phyloP scores from a whole-genome alignment of 2,329 filamentous ascomycete species.

The Diaporthe ilicicola region DNA sequence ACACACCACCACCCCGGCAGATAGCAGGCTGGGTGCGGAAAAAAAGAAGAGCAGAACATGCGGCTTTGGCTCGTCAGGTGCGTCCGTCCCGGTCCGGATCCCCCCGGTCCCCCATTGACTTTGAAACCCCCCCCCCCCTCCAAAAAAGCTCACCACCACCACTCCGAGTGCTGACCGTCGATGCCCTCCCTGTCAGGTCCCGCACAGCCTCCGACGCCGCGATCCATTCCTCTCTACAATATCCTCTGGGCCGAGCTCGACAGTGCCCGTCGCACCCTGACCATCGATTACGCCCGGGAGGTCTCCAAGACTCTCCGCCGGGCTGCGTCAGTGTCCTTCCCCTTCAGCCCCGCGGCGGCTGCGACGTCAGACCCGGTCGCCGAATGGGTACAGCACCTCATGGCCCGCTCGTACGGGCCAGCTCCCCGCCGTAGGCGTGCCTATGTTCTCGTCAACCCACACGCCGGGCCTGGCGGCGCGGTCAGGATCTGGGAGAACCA shows the following conservation, averaged over 20 bases:
- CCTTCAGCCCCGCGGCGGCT: conserved; percentile 2
- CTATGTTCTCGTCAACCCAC: conserved; percentile 90
- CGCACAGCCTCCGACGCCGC: conserved; percentile 34
- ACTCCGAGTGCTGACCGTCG: neutral
- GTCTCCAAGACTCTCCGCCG: conserved; percentile 67
- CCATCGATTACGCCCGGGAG: conserved; percentile 76
- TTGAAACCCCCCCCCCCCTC: neutral
- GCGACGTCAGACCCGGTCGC: conserved; percentile 53
- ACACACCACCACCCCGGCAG: too few species aligned
- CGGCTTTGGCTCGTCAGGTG: conserved; percentile 32
- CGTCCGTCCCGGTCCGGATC: neutral
- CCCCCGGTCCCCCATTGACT: neutral
- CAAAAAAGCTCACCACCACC: too few species aligned
- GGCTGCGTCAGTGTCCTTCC: conserved; percentile 68
- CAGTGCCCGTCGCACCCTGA: conserved; percentile 62
- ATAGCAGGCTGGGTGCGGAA: conserved; percentile 3
- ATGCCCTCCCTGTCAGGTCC: conserved; percentile 13
- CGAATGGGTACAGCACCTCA: conserved; percentile 70
- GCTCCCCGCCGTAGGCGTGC: conserved; percentile 77
- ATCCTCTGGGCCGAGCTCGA: conserved; percentile 79
- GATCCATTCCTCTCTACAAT: conserved; percentile 77
- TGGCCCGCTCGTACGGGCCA: conserved; percentile 75
- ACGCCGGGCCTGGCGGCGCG: conserved; percentile 83
- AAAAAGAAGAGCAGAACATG: conserved; percentile 36
- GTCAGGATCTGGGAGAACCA: conserved; percentile 76